These are phyloP conservation scores for Penicillium sp. DNA, from an alignment of 2,329 filamentous ascomycete species.

Conservation along the genomic window DNA sequence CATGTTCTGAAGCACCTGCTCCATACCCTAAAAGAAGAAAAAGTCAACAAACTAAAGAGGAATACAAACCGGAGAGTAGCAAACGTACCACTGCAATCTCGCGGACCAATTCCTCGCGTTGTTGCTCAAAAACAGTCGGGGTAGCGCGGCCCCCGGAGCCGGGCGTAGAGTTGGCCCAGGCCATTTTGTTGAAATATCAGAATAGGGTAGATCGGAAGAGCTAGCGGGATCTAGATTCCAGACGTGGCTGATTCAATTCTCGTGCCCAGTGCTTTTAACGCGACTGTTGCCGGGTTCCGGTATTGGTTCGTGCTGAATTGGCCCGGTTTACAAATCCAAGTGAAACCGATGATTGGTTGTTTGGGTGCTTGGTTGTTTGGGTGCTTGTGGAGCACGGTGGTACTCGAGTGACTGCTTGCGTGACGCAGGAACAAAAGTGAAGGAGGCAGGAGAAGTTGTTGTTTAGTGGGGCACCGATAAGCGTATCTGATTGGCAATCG, in stretches of 20 bases:
- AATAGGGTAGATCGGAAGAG: background rate
- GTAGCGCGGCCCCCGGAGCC: conserved; percentile 18
- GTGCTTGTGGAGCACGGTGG: background rate
- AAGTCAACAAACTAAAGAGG: background rate
- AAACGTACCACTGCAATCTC: conserved; percentile 46
- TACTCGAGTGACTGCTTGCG: background rate
- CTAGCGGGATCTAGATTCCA: background rate
- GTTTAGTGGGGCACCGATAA: background rate
- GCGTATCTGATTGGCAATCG: conserved; percentile 1
- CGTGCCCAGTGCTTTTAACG: background rate
- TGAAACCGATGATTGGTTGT: background rate
- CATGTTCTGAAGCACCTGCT: conserved; percentile 91
- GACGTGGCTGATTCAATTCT: background rate
- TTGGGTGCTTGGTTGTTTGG: too few species aligned
- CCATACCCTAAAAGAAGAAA: conserved; percentile 57
- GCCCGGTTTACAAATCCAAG: background rate
- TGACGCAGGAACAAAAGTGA: background rate
- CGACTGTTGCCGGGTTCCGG: background rate
- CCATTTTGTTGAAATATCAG: conserved; percentile 8
- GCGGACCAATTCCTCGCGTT: conserved; percentile 42
- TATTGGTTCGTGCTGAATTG: background rate
- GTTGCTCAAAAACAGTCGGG: conserved; percentile 44
- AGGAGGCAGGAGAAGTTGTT: background rate
- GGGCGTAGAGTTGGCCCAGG: conserved; percentile 18
- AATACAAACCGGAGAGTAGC: background rate